These are phyloP conservation scores for Pigoraptor vietnamica DNA, from an alignment of 78 protist species.

Conservation along the genomic window DNA sequence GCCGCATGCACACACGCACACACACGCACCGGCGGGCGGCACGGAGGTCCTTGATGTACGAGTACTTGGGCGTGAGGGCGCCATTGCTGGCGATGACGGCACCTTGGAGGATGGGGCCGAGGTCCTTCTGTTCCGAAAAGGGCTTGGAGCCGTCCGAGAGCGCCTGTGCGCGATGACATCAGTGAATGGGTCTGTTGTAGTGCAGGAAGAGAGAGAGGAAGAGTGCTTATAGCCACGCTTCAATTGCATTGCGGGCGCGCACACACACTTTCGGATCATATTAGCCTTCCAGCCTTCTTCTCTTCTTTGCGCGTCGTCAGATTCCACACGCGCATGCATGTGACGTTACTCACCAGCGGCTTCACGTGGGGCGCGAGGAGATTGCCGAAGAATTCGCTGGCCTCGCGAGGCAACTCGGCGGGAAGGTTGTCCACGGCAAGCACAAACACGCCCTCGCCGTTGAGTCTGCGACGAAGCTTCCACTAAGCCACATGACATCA, in stretches of 20 bases:
- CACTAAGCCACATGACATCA: too few species aligned
- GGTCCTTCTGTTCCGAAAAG: background rate
- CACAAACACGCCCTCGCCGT: slow-evolving; percentile 62
- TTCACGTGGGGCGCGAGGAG: slow-evolving; percentile 45
- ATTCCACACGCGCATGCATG: too few species aligned
- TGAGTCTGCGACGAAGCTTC: too few species aligned
- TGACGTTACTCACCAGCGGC: slow-evolving; percentile 1
- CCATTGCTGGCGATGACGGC: slow-evolving; percentile 39
- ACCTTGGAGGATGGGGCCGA: background rate
- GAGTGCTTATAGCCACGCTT: too few species aligned
- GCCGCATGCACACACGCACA: background rate
- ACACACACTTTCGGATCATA: too few species aligned
- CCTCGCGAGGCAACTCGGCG: slow-evolving; percentile 85
- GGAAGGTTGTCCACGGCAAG: slow-evolving; percentile 86
- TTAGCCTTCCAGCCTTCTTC: too few species aligned
- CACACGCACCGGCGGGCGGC: background rate
- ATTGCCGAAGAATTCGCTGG: slow-evolving; percentile 74
- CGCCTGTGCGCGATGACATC: too few species aligned
- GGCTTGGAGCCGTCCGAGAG: background rate
- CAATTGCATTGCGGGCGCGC: too few species aligned
- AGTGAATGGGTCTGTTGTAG: too few species aligned
- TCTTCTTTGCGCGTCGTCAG: too few species aligned
- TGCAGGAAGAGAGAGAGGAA: too few species aligned
- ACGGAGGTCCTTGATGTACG: slow-evolving; percentile 40
- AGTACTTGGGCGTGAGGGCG: slow-evolving; percentile 20